Base-by-base conservation (phyloP, 257 asterid genomes). In the Petrea volubilis region DNA sequence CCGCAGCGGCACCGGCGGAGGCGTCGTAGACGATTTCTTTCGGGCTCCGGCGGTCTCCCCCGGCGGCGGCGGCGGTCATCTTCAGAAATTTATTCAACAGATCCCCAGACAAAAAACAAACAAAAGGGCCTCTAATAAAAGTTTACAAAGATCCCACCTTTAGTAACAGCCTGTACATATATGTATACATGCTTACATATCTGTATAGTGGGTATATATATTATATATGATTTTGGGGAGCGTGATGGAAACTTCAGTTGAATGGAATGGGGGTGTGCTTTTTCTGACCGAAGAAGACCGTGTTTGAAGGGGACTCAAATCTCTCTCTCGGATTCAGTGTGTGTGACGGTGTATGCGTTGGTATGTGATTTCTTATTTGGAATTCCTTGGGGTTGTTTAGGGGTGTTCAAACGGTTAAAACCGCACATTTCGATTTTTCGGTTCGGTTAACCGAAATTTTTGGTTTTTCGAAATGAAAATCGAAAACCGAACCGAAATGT, bases 1-100 rank as follows among this genome's bases (percentile, higher is more conserved):
- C 99, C 68, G 99, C 99, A 63, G 97, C 85, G 50, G 99, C 99
- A 60, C 99, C 99, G 40, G 99, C 88, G 62, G 90, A 82, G 64
- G 95, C 98, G 66, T 92, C 95, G 74, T 79, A 90, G 10, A 87
- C 2, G 34, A 85, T 72, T 44, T 90, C 91, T 59, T 78, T 83
- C 46, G 58, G 61, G 76, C 74, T 79, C 84, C 92, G 86, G 73
- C 44, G 82, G 25, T 88, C 81, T 20, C 82, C 78, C 64, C 76
- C 64, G 72, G 58, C 64, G 78, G 81, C 81, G 20, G 81, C 81
- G 20, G 72, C 80, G 40, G 68, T 59, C 90, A 86, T 83, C 18
- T 60, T 47, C 12, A 31, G 11, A 33, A 41, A 72, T 24, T 55
- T 41, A 41, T 20, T 56, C 55, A 64, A 24, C 76, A 68, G 60